Conservation (phyloP, 1,139 yeast species). For the Scheffersomyces titani region DNA sequence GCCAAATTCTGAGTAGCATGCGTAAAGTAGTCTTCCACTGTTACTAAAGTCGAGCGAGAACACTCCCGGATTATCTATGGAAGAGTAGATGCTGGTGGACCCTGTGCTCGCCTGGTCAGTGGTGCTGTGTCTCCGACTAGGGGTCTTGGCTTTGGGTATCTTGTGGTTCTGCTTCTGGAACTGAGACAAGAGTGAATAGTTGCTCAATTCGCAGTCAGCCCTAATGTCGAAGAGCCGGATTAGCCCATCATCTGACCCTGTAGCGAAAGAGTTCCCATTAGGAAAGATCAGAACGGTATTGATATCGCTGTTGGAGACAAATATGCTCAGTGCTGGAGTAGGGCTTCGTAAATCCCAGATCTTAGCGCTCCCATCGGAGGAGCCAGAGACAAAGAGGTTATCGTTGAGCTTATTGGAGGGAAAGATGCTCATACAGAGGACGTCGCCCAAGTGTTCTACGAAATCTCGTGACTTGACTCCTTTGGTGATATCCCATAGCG, state of each 20-base stretch:
- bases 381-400: slow-evolving; percentile 62
- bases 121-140: slow-evolving; percentile 9
- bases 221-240: slow-evolving; percentile 76
- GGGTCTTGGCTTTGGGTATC: slow-evolving; percentile 2
- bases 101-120: slow-evolving; percentile 1
- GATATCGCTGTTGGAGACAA: slow-evolving; percentile 66
- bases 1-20: slow-evolving; percentile 75
- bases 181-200: slow-evolving; percentile 41
- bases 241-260: slow-evolving; percentile 81
- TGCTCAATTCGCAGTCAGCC: slow-evolving; percentile 68
- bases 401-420: slow-evolving; percentile 14
- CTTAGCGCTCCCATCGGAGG: slow-evolving; percentile 72
- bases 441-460: slow-evolving; percentile 81
- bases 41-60: slow-evolving; percentile 70
- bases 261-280: slow-evolving; percentile 64
- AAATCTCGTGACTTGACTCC: slow-evolving; percentile 58
- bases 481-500: slow-evolving; percentile 75
- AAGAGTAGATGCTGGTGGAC: slow-evolving; percentile 17
- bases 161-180: slow-evolving; percentile 3
- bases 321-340: slow-evolving; percentile 58
- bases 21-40: slow-evolving; percentile 74
- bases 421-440: slow-evolving; percentile 53
- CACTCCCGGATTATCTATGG: slow-evolving; percentile 63
- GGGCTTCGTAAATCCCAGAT: slow-evolving; percentile 70
- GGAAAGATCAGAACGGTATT: slow-evolving; percentile 69